A percentile compares a stretch with the other conserved stretches of the same genome.
Evolutionary conservation across 2,329 filamentous ascomycete species (phyloP).

Genomic region (Cytospora chrysosperma): DNA sequence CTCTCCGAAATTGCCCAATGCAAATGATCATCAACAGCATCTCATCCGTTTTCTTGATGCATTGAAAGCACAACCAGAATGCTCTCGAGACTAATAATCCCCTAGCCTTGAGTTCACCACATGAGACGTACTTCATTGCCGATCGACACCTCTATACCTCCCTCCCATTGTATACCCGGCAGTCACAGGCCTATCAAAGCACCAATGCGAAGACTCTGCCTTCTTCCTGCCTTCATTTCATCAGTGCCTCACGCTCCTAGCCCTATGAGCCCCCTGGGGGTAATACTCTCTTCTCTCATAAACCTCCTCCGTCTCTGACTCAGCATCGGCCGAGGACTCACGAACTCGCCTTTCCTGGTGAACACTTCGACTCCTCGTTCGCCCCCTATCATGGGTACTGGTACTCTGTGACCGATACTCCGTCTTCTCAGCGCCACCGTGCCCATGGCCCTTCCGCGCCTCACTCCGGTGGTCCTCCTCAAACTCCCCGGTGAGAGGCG

Average conservation of each 20-base stretch:
- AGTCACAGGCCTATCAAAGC: neutral
- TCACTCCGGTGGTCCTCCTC: constrained; percentile 2
- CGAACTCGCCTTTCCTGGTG: constrained; percentile 18
- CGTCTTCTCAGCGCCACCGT: neutral
- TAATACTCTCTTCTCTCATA: constrained; percentile 12
- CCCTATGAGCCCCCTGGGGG: neutral
- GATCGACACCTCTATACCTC: neutral
- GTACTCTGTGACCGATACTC: constrained; percentile 17
- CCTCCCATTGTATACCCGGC: no score
- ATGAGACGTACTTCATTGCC: constrained; percentile 9
- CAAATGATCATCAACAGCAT: constrained; percentile 7
- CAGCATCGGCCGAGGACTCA: constrained; percentile 12
- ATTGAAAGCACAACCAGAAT: neutral
- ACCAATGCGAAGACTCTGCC: neutral
- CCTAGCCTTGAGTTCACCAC: neutral
- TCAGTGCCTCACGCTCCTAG: neutral
- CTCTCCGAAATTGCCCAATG: constrained; percentile 8
- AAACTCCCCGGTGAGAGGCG: constrained; percentile 13
- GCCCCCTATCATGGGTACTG: constrained; percentile 19
- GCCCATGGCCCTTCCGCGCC: neutral
- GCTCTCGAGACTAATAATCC: neutral
- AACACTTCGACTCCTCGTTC: constrained; percentile 20
- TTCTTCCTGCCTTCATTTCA: neutral
- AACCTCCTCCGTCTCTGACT: constrained; percentile 18
- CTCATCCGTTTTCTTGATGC: neutral